Conservation (phyloP, 2,329 filamentous ascomycete genomes). For the Neonectria sp. region DNA sequence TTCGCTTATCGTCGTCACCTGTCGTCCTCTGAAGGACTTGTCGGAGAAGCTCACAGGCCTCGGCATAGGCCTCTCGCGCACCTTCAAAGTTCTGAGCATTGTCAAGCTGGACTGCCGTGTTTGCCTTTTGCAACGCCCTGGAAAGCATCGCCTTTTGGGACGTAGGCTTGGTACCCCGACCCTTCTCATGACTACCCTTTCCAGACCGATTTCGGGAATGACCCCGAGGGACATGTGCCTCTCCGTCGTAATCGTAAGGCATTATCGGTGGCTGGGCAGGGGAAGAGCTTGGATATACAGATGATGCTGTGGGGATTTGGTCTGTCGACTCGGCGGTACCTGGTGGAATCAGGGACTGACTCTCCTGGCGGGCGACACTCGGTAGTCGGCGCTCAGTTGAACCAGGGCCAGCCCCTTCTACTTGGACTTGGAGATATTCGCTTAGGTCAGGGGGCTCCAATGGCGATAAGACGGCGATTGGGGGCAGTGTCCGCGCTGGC, state of each 20-base stretch:
- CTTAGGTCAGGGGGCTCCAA: constrained; percentile 41
- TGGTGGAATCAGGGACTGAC: constrained; percentile 46
- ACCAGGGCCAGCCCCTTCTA: constrained; percentile 49
- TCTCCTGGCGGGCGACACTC: constrained; percentile 44
- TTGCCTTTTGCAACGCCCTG: constrained; percentile 94
- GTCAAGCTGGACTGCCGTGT: constrained; percentile 94
- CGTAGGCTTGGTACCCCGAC: constrained; percentile 60
- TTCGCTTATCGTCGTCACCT: constrained; percentile 88
- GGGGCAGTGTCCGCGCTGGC: constrained; percentile 41
- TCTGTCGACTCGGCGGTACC: constrained; percentile 34
- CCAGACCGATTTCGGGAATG: constrained; percentile 53
- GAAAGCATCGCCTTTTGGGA: constrained; percentile 97
- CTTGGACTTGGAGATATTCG: constrained; percentile 40
- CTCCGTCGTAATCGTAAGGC: constrained; percentile 51
- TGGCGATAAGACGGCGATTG: constrained; percentile 44
- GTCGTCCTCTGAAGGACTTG: constrained; percentile 89
- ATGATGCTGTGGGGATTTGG: constrained; percentile 36
- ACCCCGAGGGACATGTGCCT: constrained; percentile 48
- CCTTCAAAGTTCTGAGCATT: constrained; percentile 96
- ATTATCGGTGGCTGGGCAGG: constrained; percentile 40
- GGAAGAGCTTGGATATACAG: constrained; percentile 33
- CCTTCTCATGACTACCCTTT: constrained; percentile 53
- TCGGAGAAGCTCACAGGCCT: constrained; percentile 90
- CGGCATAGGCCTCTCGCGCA: constrained; percentile 89
- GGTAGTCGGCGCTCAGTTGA: constrained; percentile 43